These are phyloP conservation scores for Mycena citricolor DNA, from an alignment of 1,284 basidiomycete species.

Conservation along the genomic window DNA sequence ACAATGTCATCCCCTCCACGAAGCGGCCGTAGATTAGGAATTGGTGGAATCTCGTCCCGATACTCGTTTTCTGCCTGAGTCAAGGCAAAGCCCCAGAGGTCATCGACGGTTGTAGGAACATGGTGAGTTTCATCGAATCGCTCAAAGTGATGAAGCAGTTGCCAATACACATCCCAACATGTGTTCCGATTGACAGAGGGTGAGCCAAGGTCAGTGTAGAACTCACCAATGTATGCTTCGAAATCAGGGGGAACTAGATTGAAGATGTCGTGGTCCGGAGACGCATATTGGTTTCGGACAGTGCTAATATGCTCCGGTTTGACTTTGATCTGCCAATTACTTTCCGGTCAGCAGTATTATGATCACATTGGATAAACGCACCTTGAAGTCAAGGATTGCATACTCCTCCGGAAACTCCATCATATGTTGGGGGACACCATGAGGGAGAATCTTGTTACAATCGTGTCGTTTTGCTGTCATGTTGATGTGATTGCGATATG, in stretches of 20 bases:
- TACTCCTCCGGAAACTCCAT: constrained; percentile 5
- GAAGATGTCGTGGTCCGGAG: constrained; percentile 2
- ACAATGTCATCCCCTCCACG: not conserved
- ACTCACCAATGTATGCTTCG: not conserved
- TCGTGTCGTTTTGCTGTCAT: constrained; percentile 25
- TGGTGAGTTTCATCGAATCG: not conserved
- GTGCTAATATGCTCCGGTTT: not conserved
- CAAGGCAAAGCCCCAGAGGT: no score
- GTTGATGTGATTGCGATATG: constrained; percentile 27
- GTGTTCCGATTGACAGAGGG: not conserved
- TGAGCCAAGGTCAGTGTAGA: constrained; percentile 1
- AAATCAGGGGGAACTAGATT: constrained; percentile 9
- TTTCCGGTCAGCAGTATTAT: not conserved
- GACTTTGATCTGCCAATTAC: not conserved
- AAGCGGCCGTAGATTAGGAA: no score
- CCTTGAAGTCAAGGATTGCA: constrained; percentile 12
- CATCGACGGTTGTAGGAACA: no score
- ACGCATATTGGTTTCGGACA: not conserved
- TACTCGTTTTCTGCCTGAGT: no score
- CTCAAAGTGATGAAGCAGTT: not conserved
- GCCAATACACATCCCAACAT: not conserved
- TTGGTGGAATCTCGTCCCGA: no score
- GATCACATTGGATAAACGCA: not conserved
- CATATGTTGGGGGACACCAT: constrained; percentile 26
- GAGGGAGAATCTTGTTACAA: constrained; percentile 34